Conservation (phyloP, 306 rosid genomes). For the Cucurbita maxima region DNA sequence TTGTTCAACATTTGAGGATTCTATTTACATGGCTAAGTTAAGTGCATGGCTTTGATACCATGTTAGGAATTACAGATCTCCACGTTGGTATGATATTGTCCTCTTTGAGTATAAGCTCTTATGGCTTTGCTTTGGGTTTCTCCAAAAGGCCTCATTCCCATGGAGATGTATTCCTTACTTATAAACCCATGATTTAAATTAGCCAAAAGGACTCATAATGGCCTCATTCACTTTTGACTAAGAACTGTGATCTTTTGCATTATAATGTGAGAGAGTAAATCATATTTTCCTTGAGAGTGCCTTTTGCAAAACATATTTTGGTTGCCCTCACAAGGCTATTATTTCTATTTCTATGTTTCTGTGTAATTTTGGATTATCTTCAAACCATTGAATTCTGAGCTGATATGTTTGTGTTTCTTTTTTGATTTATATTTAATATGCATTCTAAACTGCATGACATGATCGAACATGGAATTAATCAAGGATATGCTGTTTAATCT, state of each 20-base stretch:
- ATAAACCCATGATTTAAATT: too few species aligned
- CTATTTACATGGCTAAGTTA: too few species aligned
- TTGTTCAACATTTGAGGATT: too few species aligned
- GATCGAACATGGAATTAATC: background rate
- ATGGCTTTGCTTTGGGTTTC: too few species aligned
- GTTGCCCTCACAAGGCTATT: background rate
- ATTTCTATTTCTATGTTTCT: background rate
- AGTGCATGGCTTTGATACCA: too few species aligned
- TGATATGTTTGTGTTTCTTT: background rate
- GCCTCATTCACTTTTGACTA: too few species aligned
- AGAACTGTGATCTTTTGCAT: background rate
- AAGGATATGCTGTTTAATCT: background rate
- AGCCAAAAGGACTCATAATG: too few species aligned
- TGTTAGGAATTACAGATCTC: too few species aligned
- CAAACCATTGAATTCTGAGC: background rate
- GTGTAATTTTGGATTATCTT: background rate
- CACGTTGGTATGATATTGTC: too few species aligned
- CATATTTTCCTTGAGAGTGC: background rate
- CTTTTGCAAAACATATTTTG: background rate
- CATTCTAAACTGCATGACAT: background rate
- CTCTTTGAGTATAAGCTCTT: too few species aligned
- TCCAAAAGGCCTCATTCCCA: too few species aligned
- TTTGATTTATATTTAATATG: background rate
- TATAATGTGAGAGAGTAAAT: background rate
- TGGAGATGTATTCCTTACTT: too few species aligned